Base-by-base conservation (phyloP, 768 basidiomycete genomes). In the Mycena chlorophos region DNA sequence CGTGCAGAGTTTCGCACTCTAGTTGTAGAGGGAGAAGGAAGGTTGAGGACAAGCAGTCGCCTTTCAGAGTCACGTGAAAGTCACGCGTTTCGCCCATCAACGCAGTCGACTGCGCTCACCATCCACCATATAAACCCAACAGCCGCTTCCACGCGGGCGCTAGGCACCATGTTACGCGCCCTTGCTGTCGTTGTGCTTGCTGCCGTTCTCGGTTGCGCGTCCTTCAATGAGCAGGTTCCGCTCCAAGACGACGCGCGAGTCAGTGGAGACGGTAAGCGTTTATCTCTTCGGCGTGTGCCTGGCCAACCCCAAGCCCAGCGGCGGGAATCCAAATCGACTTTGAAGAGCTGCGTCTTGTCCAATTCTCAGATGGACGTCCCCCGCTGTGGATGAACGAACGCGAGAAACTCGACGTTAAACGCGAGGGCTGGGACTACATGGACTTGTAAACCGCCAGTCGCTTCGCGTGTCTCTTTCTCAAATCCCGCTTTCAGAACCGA, bases 311-410 rank as follows among this genome's bases (percentile, higher is more conserved):
- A 34, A 34, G 17, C 31, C 17, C n/a, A n/a, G n/a, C 31, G 8
- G 8, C 72, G 29, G 82, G 81, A 22, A 80, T 79, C 68, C 71
- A 73, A 59, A 68, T 85, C 48, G 77, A 86, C 67, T 70, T 85
- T 34, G 67, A 75, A 28, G 81, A 73, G 46, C 69, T 72, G 50
- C 75, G 85, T 27, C 70, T 85, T 42, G 80, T 87, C n/a, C 78
- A 83, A 63, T 72, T 86, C 62, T 56, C 52, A 0, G 72, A 75
- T 43, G 80, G 39, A n/a, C 26, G 65, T 67, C 62, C 66, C 65
- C 20, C 54, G 22, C 28, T 22, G 25, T 62, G 61, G 61, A 29
- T 62, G 37, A 59, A 54, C 1, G 57, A 62, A 42, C 47, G 42
- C 1, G 34, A 58, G 14, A 62, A 56, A 37, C 37, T 62, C n/a